Evolutionary conservation across 2,329 filamentous ascomycete genomes (phyloP).

Genomic region (Sporothrix inflata): DNA sequence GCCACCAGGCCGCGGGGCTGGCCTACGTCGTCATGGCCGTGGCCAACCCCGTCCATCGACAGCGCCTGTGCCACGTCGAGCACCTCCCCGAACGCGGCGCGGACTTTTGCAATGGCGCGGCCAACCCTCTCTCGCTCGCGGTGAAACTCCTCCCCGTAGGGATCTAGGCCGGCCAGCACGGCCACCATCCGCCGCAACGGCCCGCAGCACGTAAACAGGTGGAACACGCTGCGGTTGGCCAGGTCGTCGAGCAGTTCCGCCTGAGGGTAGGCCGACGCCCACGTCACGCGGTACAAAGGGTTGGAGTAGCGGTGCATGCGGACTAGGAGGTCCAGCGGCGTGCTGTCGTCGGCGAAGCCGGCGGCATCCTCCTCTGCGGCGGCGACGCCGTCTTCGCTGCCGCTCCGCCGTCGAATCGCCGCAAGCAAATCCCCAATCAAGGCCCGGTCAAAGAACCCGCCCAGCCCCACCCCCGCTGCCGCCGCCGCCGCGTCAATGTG

Average conservation of each 20-base stretch:
- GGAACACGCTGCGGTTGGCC: slow-evolving; percentile 10
- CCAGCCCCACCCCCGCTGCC: neutral
- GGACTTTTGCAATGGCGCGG: neutral
- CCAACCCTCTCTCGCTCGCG: neutral
- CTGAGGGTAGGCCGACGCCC: slow-evolving; percentile 7
- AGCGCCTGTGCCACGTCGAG: neutral
- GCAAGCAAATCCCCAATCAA: neutral
- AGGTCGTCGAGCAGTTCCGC: slow-evolving; percentile 12
- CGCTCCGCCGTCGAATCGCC: neutral
- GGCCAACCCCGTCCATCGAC: neutral
- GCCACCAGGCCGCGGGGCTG: neutral
- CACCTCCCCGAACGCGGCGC: neutral
- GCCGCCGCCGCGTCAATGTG: neutral
- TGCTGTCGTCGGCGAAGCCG: neutral
- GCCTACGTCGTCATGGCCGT: neutral
- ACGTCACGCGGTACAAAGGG: slow-evolving; percentile 8
- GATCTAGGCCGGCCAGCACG: neutral
- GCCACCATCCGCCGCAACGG: neutral
- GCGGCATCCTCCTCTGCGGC: neutral
- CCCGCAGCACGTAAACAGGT: neutral
- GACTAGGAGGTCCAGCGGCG: neutral
- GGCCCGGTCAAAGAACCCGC: neutral
- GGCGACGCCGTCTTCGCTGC: neutral
- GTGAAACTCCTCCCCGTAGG: neutral
- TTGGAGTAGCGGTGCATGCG: slow-evolving; percentile 8